Conservation (phyloP, 345 rosid genomes). For the Heritiera littoralis region DNA sequence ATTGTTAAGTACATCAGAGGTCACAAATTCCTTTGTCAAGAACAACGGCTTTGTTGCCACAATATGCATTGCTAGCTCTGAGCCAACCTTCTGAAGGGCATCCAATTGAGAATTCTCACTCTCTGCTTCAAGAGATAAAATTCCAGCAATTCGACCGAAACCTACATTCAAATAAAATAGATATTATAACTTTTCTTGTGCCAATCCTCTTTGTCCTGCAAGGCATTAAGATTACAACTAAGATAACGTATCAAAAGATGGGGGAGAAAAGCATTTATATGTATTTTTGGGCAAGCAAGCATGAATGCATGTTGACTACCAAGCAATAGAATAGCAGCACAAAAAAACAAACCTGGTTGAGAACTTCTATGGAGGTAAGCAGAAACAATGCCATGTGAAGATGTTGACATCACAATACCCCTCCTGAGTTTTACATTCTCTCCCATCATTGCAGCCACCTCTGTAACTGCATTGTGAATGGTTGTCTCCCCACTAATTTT, state of each 20-base stretch:
- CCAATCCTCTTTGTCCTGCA: neutral
- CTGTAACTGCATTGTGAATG: slow-evolving; percentile 75
- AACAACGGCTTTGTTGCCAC: slow-evolving; percentile 92
- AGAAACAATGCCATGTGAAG: slow-evolving; percentile 63
- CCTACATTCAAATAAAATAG: slow-evolving; percentile 46
- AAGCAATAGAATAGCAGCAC: neutral
- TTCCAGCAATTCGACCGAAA: slow-evolving; percentile 89
- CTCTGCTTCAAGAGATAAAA: slow-evolving; percentile 77
- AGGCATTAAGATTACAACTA: neutral
- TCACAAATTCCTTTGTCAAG: slow-evolving; percentile 69
- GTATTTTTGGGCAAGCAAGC: neutral
- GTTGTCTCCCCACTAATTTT: slow-evolving; percentile 85
- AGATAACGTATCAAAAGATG: neutral
- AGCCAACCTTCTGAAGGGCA: slow-evolving; percentile 68
- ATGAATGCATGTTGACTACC: slow-evolving; percentile 8
- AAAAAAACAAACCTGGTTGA: slow-evolving; percentile 53
- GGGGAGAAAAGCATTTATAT: neutral
- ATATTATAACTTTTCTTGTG: slow-evolving; percentile 12
- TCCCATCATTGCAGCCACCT: slow-evolving; percentile 93
- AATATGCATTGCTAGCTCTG: slow-evolving; percentile 94
- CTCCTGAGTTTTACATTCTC: slow-evolving; percentile 85
- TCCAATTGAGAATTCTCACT: slow-evolving; percentile 50
- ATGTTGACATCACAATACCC: slow-evolving; percentile 63
- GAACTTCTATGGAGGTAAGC: slow-evolving; percentile 87
- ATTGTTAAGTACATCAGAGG: slow-evolving; percentile 66